Evolutionary conservation across 345 rosid genomes (phyloP), one percentile per base, ranked within the genome.

Genomic region (Arabidopsis suecica): DNA sequence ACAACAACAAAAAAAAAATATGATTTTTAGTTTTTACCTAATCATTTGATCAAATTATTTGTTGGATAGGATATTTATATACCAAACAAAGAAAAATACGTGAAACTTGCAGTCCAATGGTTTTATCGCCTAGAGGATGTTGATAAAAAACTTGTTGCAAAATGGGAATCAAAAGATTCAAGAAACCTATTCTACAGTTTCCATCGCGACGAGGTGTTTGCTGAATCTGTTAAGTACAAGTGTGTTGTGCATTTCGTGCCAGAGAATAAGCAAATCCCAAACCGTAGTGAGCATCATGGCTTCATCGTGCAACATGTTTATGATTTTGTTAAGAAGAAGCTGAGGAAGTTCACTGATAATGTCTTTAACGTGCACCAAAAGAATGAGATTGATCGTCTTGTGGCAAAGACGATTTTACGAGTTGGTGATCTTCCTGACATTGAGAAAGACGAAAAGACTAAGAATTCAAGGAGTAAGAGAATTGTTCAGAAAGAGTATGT

Each of bases 71-170:
- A 90, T 71, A 87, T 92, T 25, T 49, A 48, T 65, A 40, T 82
- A 73, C 88, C 82, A 78, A 68, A 78, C 32, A 83, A 75, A 37
- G 72, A 78, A 38, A 87, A 83, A 53, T 51, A 51, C 37, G 42
- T 90, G 81, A 85, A 81, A 84, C 91, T 92, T 28, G 76, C 83
- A 7, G 97, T 93, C 7, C 96, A 92, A 49, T 92, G 96, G 96
- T 90, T 92, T 82, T 92, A 90, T 78, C 93, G 94, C 25, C 92
- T 88, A 9, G 96, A 90, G 61, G 94, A 92, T 77, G 90, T 91
- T 5, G 94, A 83, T 58, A 81, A 53, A 71, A 87, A 88, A 57
- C 86, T 84, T 3, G 89, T 89, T 14, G 88, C 86, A 78, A 84
- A 80, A 54, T 90, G 91, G 96, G 83, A 81, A 58, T 85, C 85